Conservation (phyloP, 805 yeast genomes). For the Lipomyces yamanashiensis region DNA sequence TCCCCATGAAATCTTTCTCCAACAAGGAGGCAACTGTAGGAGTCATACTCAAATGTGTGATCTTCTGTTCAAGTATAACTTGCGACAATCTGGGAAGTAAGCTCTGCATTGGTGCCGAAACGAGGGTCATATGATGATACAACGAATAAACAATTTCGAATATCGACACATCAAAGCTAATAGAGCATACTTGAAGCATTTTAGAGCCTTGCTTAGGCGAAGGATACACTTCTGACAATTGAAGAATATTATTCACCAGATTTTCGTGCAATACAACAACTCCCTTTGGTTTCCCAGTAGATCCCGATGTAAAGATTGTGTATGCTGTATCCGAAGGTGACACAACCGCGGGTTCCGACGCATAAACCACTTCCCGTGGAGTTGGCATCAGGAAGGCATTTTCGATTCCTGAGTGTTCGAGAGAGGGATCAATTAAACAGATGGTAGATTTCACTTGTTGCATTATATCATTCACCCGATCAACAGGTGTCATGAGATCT, state of each 20-base stretch:
- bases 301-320: conserved; percentile 39
- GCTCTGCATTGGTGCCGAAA: conserved; percentile 28
- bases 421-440: not conserved
- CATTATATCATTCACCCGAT: conserved; percentile 17
- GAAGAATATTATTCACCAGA: conserved; percentile 35
- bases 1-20: conserved; percentile 62
- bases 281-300: conserved; percentile 41
- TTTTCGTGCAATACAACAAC: conserved; percentile 36
- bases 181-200: conserved; percentile 38
- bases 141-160: conserved; percentile 38
- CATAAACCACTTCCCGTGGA: not conserved
- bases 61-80: conserved; percentile 11
- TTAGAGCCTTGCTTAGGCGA: conserved; percentile 7
- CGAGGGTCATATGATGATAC: conserved; percentile 25
- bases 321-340: conserved; percentile 24
- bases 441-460: not conserved
- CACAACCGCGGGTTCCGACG: not conserved
- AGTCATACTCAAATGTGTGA: conserved; percentile 39
- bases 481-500: conserved; percentile 25
- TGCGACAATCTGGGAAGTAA: conserved; percentile 31
- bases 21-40: conserved; percentile 72
- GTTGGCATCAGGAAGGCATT: not conserved
- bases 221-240: conserved; percentile 27
- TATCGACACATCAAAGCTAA: conserved; percentile 39
- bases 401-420: not conserved